A percentile compares a stretch with the other conserved stretches of the same genome.
phyloP scores from a whole-genome alignment of 345 rosid species.

The Aethionema arabicum region DNA sequence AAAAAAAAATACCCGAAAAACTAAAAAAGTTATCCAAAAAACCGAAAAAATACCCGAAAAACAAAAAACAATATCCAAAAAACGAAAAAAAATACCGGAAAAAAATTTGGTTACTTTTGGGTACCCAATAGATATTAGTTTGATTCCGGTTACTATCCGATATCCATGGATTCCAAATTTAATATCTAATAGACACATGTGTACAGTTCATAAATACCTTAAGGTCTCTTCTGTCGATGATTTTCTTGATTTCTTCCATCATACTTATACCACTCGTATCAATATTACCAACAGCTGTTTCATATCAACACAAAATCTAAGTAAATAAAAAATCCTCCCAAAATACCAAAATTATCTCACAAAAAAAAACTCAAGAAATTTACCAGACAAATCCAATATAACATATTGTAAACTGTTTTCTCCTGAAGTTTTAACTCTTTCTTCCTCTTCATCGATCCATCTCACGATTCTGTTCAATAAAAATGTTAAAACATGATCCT shows the following conservation, averaged over 20 bases:
- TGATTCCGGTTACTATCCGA: too few species aligned
- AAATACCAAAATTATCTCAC: neutral
- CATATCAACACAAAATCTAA: neutral
- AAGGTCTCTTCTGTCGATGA: slow-evolving; percentile 50
- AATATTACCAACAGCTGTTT: slow-evolving; percentile 78
- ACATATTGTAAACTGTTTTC: slow-evolving; percentile 67
- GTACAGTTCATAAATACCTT: slow-evolving; percentile 44
- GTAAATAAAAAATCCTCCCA: slow-evolving; percentile 9
- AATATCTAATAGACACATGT: too few species aligned
- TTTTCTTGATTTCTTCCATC: slow-evolving; percentile 80
- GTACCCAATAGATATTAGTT: too few species aligned
- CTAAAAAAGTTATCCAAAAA: too few species aligned
- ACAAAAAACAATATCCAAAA: too few species aligned
- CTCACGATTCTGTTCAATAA: slow-evolving; percentile 58
- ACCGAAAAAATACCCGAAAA: too few species aligned
- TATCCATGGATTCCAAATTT: too few species aligned
- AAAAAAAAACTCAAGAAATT: slow-evolving; percentile 4
- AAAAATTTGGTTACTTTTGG: too few species aligned
- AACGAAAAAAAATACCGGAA: too few species aligned
- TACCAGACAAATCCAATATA: slow-evolving; percentile 78
- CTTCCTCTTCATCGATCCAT: slow-evolving; percentile 90
- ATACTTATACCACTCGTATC: slow-evolving; percentile 94
- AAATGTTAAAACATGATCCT: neutral
- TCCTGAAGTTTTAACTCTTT: slow-evolving; percentile 53
- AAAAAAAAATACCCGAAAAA: too few species aligned